Percentiles rank a stretch among this genome's conserved stretches.
Evolutionary conservation across 2,329 filamentous ascomycete genomes (phyloP).

Genomic region (Fusarium sp.): DNA sequence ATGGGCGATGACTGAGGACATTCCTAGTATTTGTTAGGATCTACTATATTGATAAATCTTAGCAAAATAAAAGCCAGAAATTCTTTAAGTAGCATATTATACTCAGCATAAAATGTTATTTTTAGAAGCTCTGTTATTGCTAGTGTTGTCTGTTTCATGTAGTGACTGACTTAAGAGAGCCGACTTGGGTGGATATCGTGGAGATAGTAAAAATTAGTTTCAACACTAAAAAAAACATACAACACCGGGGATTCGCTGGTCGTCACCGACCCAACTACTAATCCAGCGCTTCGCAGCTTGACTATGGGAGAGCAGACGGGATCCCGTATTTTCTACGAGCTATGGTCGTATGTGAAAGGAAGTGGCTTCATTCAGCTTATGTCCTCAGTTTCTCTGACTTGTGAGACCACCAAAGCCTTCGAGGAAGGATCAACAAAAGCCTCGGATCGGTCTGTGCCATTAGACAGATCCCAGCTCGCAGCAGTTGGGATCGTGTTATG

Average conservation of each 20-base stretch:
- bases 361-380: no score
- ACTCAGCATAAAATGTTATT: neutral
- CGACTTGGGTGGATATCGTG: neutral
- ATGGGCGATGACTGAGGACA: neutral
- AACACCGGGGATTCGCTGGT: constrained; percentile 10
- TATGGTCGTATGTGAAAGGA: no score
- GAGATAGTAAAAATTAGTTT: neutral
- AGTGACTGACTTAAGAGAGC: neutral
- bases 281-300: constrained; percentile 3
- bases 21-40: accelerated
- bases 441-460: no score
- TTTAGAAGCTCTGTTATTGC: accelerated
- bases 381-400: no score
- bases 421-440: no score
- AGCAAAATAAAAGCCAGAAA: no score
- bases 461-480: no score
- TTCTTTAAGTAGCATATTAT: accelerated
- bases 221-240: neutral
- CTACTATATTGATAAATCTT: neutral
- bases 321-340: constrained; percentile 4
- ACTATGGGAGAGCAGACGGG: constrained; percentile 8
- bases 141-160: neutral
- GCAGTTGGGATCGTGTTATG: no score
- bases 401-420: no score
- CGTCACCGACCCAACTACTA: constrained; percentile 8